Base-by-base conservation (phyloP, 148 eudicot genomes). In the Spergularia marina region DNA sequence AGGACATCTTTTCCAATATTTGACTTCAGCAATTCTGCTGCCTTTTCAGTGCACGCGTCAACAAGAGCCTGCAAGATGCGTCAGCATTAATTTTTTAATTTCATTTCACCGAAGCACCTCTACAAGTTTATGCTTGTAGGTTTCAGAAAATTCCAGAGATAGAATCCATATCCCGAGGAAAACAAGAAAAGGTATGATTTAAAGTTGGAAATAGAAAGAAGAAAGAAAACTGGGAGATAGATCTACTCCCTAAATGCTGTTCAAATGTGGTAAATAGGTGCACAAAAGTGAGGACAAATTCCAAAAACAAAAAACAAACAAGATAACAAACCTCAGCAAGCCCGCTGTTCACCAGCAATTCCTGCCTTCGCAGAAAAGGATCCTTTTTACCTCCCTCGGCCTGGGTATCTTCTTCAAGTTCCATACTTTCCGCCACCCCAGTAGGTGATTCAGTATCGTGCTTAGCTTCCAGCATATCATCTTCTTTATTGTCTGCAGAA, bases 341-440 rank as follows among this genome's bases (percentile, higher is more conserved):
- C 76, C 99, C 99, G 79, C 96, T 95, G 73, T 89, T 73, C 49
- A 95, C 79, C 66, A 95, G 83, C 83, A 95, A 81, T 82, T 95
- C 97, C 77, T 85, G 87, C 84, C 99, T 90, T 65, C 97, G 81
- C 69, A 86, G 36, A 36, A 86, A 57, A 62, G 96, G 86, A 85
- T 94, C 97, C 82, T 94, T 94, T 86, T 92, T 94, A 59, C 97
- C 92, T 20, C 93, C 96, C 81, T 89, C 90, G 52, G 78, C 80
- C 57, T 77, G 65, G 15, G 72, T 34, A 71, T 68, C 80, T 63
- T 75, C 78, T 76, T 70, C 82, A 63, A 77, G 23, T 51, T 62
- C 71, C 41, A 36, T 72, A 56, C 30, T 80, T 64, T 65, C 71
- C 10, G 78, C 80, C 40, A 83, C 83, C 25, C 53, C 64, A 34